Conservation (phyloP, 805 yeast species). For the Wickerhamiella sergipiensis region DNA sequence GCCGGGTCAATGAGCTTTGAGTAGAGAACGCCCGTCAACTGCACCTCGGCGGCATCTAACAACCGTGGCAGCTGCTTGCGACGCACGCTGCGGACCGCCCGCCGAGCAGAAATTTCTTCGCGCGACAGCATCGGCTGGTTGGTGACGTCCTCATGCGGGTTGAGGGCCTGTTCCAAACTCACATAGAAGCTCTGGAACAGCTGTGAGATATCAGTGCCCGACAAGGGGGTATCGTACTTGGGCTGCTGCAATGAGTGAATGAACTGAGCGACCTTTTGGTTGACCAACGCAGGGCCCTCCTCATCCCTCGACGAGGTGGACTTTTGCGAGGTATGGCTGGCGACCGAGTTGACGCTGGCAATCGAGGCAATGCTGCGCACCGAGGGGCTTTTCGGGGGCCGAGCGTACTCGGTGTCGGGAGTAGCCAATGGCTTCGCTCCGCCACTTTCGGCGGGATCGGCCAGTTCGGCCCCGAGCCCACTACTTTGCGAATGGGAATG, state of each 20-base stretch:
- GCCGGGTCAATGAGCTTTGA: slow-evolving; percentile 22
- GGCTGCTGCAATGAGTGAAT: slow-evolving; percentile 26
- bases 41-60: slow-evolving; percentile 25
- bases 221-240: slow-evolving; percentile 24
- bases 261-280: slow-evolving; percentile 15
- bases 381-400: not conserved
- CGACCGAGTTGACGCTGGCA: not conserved
- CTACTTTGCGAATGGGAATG: not conserved
- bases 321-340: not conserved
- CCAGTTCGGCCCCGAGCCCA: not conserved
- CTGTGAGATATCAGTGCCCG: slow-evolving; percentile 26
- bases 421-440: not conserved
- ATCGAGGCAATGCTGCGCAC: not conserved
- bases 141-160: slow-evolving; percentile 9
- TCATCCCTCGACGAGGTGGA: not conserved
- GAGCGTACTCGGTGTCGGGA: not conserved
- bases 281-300: not conserved
- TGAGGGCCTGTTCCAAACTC: slow-evolving; percentile 20
- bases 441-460: not conserved
- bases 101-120: slow-evolving; percentile 22
- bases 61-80: slow-evolving; percentile 17
- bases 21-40: slow-evolving; percentile 25
- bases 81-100: slow-evolving; percentile 16
- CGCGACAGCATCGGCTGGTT: slow-evolving; percentile 18
- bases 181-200: slow-evolving; percentile 30